Evolutionary conservation across 2,329 filamentous ascomycete species (phyloP).

Genomic region (Penicillium sp.): DNA sequence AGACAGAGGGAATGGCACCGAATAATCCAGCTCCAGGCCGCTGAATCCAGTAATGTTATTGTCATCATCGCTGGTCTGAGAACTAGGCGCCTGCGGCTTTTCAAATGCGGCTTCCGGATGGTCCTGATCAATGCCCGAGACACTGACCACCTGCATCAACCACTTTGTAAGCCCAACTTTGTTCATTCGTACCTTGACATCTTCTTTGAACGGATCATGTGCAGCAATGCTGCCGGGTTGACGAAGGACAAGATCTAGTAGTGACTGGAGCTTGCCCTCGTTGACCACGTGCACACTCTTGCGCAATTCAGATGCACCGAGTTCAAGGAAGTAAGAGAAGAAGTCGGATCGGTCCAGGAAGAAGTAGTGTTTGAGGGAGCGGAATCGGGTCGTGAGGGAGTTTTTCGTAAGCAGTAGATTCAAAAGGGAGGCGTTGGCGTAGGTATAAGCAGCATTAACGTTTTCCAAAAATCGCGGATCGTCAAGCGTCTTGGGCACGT

Average conservation of each 20-base stretch:
- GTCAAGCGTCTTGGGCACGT: slow-evolving; percentile 90
- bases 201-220: slow-evolving; percentile 95
- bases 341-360: slow-evolving; percentile 98
- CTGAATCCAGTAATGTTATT: slow-evolving; percentile 90
- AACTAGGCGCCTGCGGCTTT: slow-evolving; percentile 70
- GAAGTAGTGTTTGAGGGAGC: slow-evolving; percentile 97
- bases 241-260: slow-evolving; percentile 94
- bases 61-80: slow-evolving; percentile 67
- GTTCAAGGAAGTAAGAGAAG: slow-evolving; percentile 95
- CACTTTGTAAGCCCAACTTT: slow-evolving; percentile 90
- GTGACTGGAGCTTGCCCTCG: slow-evolving; percentile 86
- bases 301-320: slow-evolving; percentile 83
- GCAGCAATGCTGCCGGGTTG: slow-evolving; percentile 93
- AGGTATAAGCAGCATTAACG: slow-evolving; percentile 90
- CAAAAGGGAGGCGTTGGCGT: slow-evolving; percentile 92
- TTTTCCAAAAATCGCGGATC: slow-evolving; percentile 92
- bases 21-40: slow-evolving; percentile 90
- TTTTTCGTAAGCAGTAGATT: slow-evolving; percentile 90
- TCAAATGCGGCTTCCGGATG: slow-evolving; percentile 63
- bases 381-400: slow-evolving; percentile 79
- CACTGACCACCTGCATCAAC: slow-evolving; percentile 93
- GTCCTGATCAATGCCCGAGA: slow-evolving; percentile 91
- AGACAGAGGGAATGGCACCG: slow-evolving; percentile 91
- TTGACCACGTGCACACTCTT: slow-evolving; percentile 90
- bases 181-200: slow-evolving; percentile 97